Conservation (phyloP, 2,329 filamentous ascomycete species). For the Cordyceps sp. region DNA sequence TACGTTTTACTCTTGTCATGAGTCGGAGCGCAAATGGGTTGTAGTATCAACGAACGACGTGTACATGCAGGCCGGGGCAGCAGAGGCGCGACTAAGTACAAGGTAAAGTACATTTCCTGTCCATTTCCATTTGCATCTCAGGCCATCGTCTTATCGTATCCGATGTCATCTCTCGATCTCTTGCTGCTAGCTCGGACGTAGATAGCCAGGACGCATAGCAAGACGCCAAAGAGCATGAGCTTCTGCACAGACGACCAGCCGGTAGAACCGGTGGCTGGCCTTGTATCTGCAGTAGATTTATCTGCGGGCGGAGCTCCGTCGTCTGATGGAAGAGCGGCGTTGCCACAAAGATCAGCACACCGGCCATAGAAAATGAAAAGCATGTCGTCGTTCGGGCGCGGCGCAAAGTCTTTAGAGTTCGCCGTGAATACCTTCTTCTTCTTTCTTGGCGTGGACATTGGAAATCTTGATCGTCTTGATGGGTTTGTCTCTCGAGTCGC, state of each 20-base stretch:
- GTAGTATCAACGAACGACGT: too few species aligned
- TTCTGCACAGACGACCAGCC: conserved; percentile 27
- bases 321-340: conserved; percentile 8
- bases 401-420: conserved; percentile 48
- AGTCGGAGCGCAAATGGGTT: too few species aligned
- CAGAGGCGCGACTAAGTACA: too few species aligned
- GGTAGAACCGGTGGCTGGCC: conserved; percentile 1
- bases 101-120: too few species aligned
- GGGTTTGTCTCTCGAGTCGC: conserved; percentile 54
- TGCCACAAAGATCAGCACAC: conserved; percentile 18
- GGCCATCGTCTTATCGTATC: conserved; percentile 27
- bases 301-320: conserved; percentile 6
- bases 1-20: too few species aligned
- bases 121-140: too few species aligned
- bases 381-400: conserved; percentile 3
- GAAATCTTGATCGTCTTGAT: conserved; percentile 53
- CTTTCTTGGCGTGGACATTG: conserved; percentile 71
- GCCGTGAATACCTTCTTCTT: conserved; percentile 85
- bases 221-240: conserved; percentile 30
- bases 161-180: conserved; percentile 12
- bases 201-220: conserved; percentile 26
- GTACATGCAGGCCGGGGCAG: too few species aligned
- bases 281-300: too few species aligned
- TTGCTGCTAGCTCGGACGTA: conserved; percentile 25
- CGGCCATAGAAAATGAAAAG: conserved; percentile 8